phyloP scores from a whole-genome alignment of 768 basidiomycete species.

The Serendipita sp. region DNA sequence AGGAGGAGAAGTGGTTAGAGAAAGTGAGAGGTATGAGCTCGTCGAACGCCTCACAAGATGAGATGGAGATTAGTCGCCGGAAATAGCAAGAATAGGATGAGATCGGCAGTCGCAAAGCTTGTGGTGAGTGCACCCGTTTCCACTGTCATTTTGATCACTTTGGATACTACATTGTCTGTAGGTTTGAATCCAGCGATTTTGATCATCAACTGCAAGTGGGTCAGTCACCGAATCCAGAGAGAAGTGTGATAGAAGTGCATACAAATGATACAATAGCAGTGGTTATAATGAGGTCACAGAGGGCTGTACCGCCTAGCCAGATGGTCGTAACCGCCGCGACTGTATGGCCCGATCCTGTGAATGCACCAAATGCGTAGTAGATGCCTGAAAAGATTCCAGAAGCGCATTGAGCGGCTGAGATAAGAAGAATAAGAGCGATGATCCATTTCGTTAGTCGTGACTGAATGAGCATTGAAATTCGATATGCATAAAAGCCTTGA shows the following conservation, averaged over 20 bases:
- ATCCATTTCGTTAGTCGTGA: not conserved
- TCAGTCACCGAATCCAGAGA: not conserved
- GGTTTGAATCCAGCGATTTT: not conserved
- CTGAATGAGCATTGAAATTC: not conserved
- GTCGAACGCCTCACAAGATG: not conserved
- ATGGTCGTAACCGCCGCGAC: not conserved
- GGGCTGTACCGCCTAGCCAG: not conserved
- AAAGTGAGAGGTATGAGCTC: not conserved
- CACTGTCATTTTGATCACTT: constrained; percentile 2
- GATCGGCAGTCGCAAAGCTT: not conserved
- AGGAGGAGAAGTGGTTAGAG: not conserved
- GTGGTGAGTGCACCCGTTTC: not conserved
- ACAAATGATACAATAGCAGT: not conserved
- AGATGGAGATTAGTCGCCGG: not conserved
- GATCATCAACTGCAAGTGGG: not conserved
- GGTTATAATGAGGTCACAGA: not conserved
- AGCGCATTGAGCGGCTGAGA: not conserved
- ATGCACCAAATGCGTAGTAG: not conserved
- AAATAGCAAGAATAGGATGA: not conserved
- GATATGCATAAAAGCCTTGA: not conserved
- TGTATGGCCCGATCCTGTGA: not conserved
- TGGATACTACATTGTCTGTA: not conserved
- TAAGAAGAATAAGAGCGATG: not conserved
- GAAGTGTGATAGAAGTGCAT: not conserved
- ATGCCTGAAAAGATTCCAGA: not conserved